A percentile compares a stretch with the other conserved stretches of the same genome.
phyloP scores from a whole-genome alignment of 2,329 filamentous ascomycete genomes.

The Trichoderma guizhouense region DNA sequence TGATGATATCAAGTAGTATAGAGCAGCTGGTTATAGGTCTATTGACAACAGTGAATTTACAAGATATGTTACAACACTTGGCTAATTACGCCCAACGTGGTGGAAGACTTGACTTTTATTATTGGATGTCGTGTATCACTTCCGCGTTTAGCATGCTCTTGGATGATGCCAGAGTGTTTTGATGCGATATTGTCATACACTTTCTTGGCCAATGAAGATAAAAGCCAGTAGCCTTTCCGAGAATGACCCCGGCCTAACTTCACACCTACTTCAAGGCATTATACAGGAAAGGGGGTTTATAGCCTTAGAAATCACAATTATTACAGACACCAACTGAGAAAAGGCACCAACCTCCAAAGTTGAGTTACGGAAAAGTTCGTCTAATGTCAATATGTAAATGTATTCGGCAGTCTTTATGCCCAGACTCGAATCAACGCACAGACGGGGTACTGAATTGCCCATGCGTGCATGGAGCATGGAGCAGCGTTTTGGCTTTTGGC shows the following conservation, averaged over 20 bases:
- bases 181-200: background rate
- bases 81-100: background rate
- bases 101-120: background rate
- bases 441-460: background rate
- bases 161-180: background rate
- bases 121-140: background rate
- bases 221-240: background rate
- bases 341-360: background rate
- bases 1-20: background rate
- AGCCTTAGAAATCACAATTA: background rate
- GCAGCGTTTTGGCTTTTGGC: background rate
- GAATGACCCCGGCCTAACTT: rapidly evolving
- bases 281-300: background rate
- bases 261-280: background rate
- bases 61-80: background rate
- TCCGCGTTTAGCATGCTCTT: background rate
- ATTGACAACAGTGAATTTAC: background rate
- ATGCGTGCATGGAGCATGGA: background rate
- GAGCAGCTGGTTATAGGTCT: background rate
- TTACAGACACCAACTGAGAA: background rate
- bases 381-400: background rate
- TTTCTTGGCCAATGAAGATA: background rate
- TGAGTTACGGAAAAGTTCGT: background rate
- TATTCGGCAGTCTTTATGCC: background rate
- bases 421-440: background rate